Evolutionary conservation across 306 rosid genomes (phyloP).

Genomic region (Gynostemma pentaphyllum): DNA sequence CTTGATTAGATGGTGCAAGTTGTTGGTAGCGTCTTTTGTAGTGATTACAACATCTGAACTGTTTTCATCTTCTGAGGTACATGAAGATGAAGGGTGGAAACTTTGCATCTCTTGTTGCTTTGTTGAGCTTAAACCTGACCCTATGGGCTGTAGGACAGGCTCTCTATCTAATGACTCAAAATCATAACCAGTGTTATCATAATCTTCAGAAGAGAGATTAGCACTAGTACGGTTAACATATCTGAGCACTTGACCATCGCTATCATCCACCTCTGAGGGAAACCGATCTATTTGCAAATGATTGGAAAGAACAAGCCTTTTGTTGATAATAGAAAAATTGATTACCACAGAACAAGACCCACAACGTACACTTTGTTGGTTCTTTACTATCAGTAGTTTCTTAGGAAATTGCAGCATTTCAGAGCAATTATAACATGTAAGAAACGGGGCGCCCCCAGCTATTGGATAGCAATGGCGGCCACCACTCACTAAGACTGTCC

Average conservation of each 20-base stretch:
- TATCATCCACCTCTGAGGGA: conserved; percentile 21
- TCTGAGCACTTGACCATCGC: conserved; percentile 24
- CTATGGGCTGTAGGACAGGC: conserved; percentile 30
- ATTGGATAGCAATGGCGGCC: conserved; percentile 48
- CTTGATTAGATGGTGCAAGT: conserved; percentile 32
- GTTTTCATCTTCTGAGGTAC: conserved; percentile 68
- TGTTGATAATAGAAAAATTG: conserved; percentile 32
- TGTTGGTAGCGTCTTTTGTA: conserved; percentile 29
- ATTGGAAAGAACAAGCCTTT: conserved; percentile 51
- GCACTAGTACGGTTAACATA: conserved; percentile 29
- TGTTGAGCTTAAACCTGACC: conserved; percentile 29
- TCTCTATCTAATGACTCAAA: conserved; percentile 76
- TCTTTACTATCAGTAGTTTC: conserved; percentile 33
- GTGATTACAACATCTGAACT: conserved; percentile 37
- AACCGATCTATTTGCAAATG: conserved; percentile 26
- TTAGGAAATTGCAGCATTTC: conserved; percentile 80
- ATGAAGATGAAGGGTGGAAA: conserved; percentile 60
- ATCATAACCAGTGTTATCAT: conserved; percentile 67
- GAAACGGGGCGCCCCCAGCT: conserved; percentile 87
- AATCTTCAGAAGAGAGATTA: conserved; percentile 83
- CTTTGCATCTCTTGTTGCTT: conserved; percentile 61
- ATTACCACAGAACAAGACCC: conserved; percentile 77
- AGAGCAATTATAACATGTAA: conserved; percentile 69
- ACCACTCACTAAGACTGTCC: conserved; percentile 34
- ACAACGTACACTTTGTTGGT: conserved; percentile 55